Evolutionary conservation across 1,139 yeast genomes (phyloP).

Genomic region (Debaryomycetaceae sp.): DNA sequence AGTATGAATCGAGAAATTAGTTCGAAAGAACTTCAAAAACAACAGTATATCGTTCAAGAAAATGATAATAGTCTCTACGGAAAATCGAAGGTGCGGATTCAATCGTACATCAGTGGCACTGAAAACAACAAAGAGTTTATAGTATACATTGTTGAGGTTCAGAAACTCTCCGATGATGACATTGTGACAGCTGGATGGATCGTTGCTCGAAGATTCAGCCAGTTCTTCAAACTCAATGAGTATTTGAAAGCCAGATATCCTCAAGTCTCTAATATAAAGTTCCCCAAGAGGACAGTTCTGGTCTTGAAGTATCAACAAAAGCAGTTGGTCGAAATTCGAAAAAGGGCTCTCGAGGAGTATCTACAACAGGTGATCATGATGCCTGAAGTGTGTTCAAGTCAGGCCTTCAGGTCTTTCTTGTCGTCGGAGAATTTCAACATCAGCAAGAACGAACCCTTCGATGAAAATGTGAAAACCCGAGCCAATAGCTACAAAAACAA

Average conservation of each 20-base stretch:
- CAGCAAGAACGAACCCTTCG: slow-evolving; percentile 32
- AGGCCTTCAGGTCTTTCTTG: slow-evolving; percentile 69
- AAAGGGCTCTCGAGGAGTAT: slow-evolving; percentile 58
- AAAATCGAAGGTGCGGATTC: slow-evolving; percentile 62
- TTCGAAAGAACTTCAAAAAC: slow-evolving; percentile 68
- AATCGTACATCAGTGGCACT: slow-evolving; percentile 58
- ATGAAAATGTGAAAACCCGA: slow-evolving; percentile 13
- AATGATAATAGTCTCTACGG: slow-evolving; percentile 76
- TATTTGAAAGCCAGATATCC: slow-evolving; percentile 57
- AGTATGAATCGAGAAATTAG: slow-evolving; percentile 69
- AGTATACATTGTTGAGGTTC: slow-evolving; percentile 74
- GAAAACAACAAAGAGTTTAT: slow-evolving; percentile 60
- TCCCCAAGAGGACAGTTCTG: slow-evolving; percentile 62
- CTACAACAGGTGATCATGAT: slow-evolving; percentile 53
- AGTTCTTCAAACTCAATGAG: slow-evolving; percentile 69
- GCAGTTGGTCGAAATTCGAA: slow-evolving; percentile 64
- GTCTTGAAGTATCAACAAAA: slow-evolving; percentile 64
- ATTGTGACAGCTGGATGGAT: slow-evolving; percentile 77
- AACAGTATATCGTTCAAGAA: slow-evolving; percentile 80
- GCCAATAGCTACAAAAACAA: slow-evolving; percentile 10
- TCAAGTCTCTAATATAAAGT: slow-evolving; percentile 45
- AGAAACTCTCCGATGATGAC: slow-evolving; percentile 45
- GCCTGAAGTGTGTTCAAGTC: slow-evolving; percentile 71
- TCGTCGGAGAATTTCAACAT: slow-evolving; percentile 65
- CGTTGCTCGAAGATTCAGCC: slow-evolving; percentile 83